phyloP scores from a whole-genome alignment of 768 basidiomycete species.

The Kwoniella pini region DNA sequence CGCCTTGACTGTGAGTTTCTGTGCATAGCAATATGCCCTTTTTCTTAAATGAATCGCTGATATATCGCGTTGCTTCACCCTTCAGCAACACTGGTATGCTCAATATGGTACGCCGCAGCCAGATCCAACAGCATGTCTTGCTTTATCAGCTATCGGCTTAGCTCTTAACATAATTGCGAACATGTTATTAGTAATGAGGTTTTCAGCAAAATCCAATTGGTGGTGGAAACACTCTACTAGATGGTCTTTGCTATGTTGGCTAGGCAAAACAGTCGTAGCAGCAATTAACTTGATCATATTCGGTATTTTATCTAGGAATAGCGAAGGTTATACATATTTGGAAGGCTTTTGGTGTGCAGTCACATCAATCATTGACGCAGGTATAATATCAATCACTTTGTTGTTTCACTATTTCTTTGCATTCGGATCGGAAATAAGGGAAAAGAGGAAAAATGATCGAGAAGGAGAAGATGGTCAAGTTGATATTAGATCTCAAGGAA shows the following conservation, averaged over 20 bases:
- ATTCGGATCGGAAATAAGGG: conserved; percentile 15
- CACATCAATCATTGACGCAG: conserved; percentile 32
- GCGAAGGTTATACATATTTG: conserved; percentile 27
- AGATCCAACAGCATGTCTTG: conserved; percentile 44
- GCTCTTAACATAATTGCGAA: conserved; percentile 54
- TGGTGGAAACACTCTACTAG: conserved; percentile 43
- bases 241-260: conserved; percentile 50
- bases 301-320: conserved; percentile 39
- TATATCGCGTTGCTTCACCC: neutral
- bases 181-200: conserved; percentile 51
- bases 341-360: conserved; percentile 49
- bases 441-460: neutral
- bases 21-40: too few species aligned
- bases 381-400: conserved; percentile 40
- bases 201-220: conserved; percentile 34
- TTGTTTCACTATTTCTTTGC: conserved; percentile 41
- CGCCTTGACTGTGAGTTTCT: conserved; percentile 50
- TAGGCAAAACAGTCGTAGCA: conserved; percentile 52
- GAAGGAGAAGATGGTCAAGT: conserved; percentile 10
- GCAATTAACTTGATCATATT: conserved; percentile 46
- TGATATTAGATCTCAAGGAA: conserved; percentile 31
- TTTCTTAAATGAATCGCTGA: too few species aligned
- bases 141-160: conserved; percentile 45
- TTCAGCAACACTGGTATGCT: conserved; percentile 51
- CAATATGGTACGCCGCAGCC: conserved; percentile 35